Evolutionary conservation across 495 filamentous ascomycete genomes (phyloP).

Genomic region (Neurospora intermedia): DNA sequence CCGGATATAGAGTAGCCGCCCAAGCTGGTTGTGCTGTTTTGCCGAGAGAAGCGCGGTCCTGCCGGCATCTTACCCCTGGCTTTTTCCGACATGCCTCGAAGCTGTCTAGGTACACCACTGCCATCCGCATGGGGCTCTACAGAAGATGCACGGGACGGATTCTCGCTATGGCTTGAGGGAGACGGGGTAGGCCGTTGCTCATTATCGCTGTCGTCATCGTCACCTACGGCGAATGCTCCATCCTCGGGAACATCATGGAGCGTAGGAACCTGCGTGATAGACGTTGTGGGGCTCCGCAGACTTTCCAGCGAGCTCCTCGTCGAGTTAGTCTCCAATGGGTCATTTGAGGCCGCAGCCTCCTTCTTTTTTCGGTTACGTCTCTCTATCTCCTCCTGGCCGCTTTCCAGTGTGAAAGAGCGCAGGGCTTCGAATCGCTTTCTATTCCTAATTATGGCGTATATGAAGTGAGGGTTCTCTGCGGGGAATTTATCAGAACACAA

Average conservation of each 20-base stretch:
- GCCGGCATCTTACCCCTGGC: slow-evolving; percentile 95
- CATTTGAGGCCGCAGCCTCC: slow-evolving; percentile 41
- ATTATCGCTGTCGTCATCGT: slow-evolving; percentile 70
- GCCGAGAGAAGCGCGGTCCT: slow-evolving; percentile 74
- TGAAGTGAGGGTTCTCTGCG: slow-evolving; percentile 70
- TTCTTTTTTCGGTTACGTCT: slow-evolving; percentile 65
- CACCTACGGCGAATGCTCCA: slow-evolving; percentile 78
- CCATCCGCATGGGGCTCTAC: slow-evolving; percentile 53
- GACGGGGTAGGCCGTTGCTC: slow-evolving; percentile 56
- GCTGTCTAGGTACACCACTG: slow-evolving; percentile 73
- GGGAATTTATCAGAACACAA: slow-evolving; percentile 17
- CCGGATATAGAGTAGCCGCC: slow-evolving; percentile 49
- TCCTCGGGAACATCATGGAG: slow-evolving; percentile 71
- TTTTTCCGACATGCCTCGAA: slow-evolving; percentile 97
- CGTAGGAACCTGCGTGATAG: slow-evolving; percentile 45
- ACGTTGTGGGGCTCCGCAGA: slow-evolving; percentile 49
- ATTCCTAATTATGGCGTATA: slow-evolving; percentile 71
- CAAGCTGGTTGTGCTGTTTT: slow-evolving; percentile 83
- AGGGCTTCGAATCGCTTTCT: slow-evolving; percentile 79
- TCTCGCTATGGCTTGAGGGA: slow-evolving; percentile 59
- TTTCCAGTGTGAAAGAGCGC: slow-evolving; percentile 88
- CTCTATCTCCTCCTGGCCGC: slow-evolving; percentile 87
- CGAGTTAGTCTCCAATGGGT: slow-evolving; percentile 35
- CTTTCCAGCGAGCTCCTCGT: slow-evolving; percentile 61
- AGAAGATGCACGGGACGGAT: slow-evolving; percentile 61